Base-by-base conservation (phyloP, 2,329 filamentous ascomycete genomes). In the Claviceps digitariae region DNA sequence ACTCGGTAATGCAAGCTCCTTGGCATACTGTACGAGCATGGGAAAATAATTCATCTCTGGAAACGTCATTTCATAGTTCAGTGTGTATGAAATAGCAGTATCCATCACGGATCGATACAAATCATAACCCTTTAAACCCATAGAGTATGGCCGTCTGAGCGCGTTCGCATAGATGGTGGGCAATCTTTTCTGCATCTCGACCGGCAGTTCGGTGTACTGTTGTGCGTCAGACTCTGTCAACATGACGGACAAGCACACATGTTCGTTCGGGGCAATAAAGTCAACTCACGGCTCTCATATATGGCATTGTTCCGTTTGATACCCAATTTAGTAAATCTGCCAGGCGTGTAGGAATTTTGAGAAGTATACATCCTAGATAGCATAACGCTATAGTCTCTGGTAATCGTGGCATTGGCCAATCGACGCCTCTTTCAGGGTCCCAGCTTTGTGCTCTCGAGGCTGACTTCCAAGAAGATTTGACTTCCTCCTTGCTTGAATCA, bases 381-480 rank as follows among this genome's bases (percentile, higher is more conserved):
- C 87, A 90, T 12, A 95, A 66, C 1, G 76, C 83, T 51, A 97
- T 68, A 0, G 84, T 85, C 59, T 95, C 90, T 44, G 87, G 70
- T 38, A 94, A 70, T 51, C 72, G 81, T 1, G 90, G 90, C 60
- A 80, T 61, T 48, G 74, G 72, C 72, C 80, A 77, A 46, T 72
- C 65, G 58, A 72, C 67, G 6, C 72, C 72, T 27, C 69, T 62
- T 53, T 74, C 69, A 15, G 73, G 57, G 49, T 65, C 61, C 76
- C 79, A 71, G 62, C 71, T 64, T 70, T 65, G 67, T 29, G 62
- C 68, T 57, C 63, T 69, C 55, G 60, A 52, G 9, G 48, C 53
- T 23, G 62, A 63, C 31, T 62, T 67, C 58, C 61, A 65, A 58
- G 62, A 61, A 49, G 60, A 7, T 40, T 57, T 57, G 20, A 12